Percentiles rank a stretch among this genome's conserved stretches.
Evolutionary conservation across 176 grass and related monocot species (phyloP).

Genomic region (Eragrostis curvula): DNA sequence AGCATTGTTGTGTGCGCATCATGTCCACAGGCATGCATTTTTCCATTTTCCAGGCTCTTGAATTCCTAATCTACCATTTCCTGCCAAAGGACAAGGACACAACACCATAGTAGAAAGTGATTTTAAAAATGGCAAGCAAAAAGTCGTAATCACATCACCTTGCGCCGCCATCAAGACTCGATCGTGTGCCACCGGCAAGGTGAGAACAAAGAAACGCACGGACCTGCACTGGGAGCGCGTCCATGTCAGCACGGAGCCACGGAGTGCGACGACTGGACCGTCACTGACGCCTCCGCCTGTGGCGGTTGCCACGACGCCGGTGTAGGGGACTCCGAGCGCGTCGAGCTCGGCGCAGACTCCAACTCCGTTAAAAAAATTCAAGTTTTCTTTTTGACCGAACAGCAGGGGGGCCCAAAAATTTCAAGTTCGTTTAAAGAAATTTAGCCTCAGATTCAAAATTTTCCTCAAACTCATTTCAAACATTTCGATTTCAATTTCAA

Average conservation of each 20-base stretch:
- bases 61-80: constrained; percentile 83
- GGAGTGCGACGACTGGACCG: constrained; percentile 56
- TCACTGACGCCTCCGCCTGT: not conserved
- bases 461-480: too few relatives aligned
- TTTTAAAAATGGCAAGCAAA: not conserved
- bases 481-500: too few relatives aligned
- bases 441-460: too few relatives aligned
- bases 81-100: constrained; percentile 35
- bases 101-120: not conserved
- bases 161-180: too few relatives aligned
- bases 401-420: too few relatives aligned
- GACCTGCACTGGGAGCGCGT: constrained; percentile 80
- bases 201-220: not conserved
- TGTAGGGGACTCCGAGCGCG: constrained; percentile 57
- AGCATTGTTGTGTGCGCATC: constrained; percentile 87
- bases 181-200: not conserved
- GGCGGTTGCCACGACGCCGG: constrained; percentile 68
- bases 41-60: constrained; percentile 69
- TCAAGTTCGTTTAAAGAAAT: too few relatives aligned
- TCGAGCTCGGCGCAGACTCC: constrained; percentile 76
- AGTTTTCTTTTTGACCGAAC: too few relatives aligned
- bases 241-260: constrained; percentile 86
- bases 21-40: constrained; percentile 86
- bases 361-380: too few relatives aligned
- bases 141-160: too few relatives aligned